Evolutionary conservation across 2,329 filamentous ascomycete genomes (phyloP).

Genomic region (Rutstroemia sp.): DNA sequence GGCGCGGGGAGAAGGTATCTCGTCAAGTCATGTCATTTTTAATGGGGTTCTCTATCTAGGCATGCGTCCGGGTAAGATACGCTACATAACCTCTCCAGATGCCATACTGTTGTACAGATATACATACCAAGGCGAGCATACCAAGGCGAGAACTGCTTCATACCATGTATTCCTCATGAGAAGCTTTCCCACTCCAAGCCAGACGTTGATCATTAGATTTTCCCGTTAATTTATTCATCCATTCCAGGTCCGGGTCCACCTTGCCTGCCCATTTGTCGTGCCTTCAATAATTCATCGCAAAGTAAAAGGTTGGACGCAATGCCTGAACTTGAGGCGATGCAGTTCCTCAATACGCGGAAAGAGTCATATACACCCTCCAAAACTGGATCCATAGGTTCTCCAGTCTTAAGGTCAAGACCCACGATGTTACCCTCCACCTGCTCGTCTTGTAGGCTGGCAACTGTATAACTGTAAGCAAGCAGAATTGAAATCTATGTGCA

Average conservation of each 20-base stretch:
- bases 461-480: slow-evolving; percentile 36
- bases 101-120: neutral
- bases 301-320: slow-evolving; percentile 93
- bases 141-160: neutral
- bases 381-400: slow-evolving; percentile 90
- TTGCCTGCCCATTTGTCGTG: slow-evolving; percentile 80
- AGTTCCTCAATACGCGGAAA: slow-evolving; percentile 90
- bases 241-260: slow-evolving; percentile 56
- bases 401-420: slow-evolving; percentile 78
- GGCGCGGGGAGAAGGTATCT: too few relatives aligned
- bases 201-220: neutral
- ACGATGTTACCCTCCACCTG: slow-evolving; percentile 75
- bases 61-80: neutral
- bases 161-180: neutral
- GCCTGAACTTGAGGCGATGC: slow-evolving; percentile 84
- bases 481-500: neutral
- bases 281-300: slow-evolving; percentile 96
- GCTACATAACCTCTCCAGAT: neutral
- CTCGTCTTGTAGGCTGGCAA: slow-evolving; percentile 83
- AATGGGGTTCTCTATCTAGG: neutral
- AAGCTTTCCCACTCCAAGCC: neutral
- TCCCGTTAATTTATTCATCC: slow-evolving; percentile 38
- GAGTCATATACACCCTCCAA: slow-evolving; percentile 92
- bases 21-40: too few relatives aligned
- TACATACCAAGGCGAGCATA: neutral